Evolutionary conservation across 805 yeast genomes (phyloP), one percentile per base, ranked within the genome.

Genomic region (Zygosaccharomyces kombuchaensis): DNA sequence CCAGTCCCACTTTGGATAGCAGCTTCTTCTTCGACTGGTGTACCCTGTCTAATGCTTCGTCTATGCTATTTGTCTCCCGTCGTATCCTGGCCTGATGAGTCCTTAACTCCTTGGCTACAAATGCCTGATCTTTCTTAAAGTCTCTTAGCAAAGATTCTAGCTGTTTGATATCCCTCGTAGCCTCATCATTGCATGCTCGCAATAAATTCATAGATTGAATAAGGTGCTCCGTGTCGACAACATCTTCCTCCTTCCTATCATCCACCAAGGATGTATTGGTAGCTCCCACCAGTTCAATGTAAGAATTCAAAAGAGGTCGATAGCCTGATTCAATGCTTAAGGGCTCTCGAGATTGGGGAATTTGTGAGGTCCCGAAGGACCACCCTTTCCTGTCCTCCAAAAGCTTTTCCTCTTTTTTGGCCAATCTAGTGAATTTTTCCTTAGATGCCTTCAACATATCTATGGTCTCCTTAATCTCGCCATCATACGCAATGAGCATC

Each of bases 251-350:
- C 5, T 27, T 9, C 35, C 30, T 14, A 27, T 43, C 34, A 6
- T 32, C 44, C 12, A 48, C 51, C 35, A 59, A 41, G 1, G 60
- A 43, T 2, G 65, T 59, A 36, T 59, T 54, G 1, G 40, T 34
- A 4, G 54, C 50, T 1, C 65, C 65, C 5, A 60, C 56, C 16
- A 56, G 23, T 29, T 55, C 59, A 35, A 62, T 54, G 43, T 63
- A 63, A 14, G 45, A 41, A 38, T 60, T 49, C 49, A 63, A 35
- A 4, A 35, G 10, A 2, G 43, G 23, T 19, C 60, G 55, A 46
- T 63, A 58, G 12, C 48, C 42, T 2, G 57, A 47, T 29, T 38
- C 38, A 14, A 56, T 45, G 12, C 44, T 37, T 12, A 51, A 41
- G n/a, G 30, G 21, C n/a, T 26, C 30, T 22, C 26, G 26, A 8